Evolutionary conservation across 208 protist genomes (phyloP), one percentile per base, ranked within the genome.

Genomic region (Angomonas deanei): DNA sequence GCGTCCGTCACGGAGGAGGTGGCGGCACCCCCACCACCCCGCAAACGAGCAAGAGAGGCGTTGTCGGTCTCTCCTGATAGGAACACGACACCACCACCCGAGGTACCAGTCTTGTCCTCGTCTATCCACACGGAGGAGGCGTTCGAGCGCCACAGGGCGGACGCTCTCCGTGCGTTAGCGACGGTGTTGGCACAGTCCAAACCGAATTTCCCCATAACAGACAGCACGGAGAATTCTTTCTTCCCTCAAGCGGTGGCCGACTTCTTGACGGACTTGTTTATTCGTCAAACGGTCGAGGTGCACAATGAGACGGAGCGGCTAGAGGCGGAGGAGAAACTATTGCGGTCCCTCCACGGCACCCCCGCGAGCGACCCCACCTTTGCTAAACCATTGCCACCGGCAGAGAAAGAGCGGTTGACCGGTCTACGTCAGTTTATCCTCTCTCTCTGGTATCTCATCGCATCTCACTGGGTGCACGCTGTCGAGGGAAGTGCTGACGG

Each of bases 381-480:
- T n/a, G n/a, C n/a, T n/a, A n/a, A n/a, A n/a, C n/a, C n/a, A n/a
- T n/a, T n/a, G n/a, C n/a, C n/a, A n/a, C n/a, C n/a, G n/a, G n/a
- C n/a, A n/a, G n/a, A n/a, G n/a, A n/a, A n/a, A n/a, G n/a, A n/a
- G n/a, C n/a, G n/a, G n/a, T n/a, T n/a, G n/a, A n/a, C n/a, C n/a
- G n/a, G n/a, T n/a, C n/a, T n/a, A n/a, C n/a, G n/a, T n/a, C n/a
- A 56, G 23, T 60, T 78, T 42, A 21, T 79, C 15, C 55, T 62
- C 46, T 67, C 67, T 3, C 57, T 88, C 21, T 88, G 81, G 81
- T 82, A 74, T 36, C 71, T 83, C 2, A 61, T 74, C 11, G 61
- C 72, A 0, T 39, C 60, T 6, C 66, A 72, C 10, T 88, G 81
- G 81, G 68, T 64, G 60, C 49, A 55, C 30, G 48, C 60, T 30